Conservation (phyloP, 2,329 filamentous ascomycete species). For the Clonostachys chloroleuca region DNA sequence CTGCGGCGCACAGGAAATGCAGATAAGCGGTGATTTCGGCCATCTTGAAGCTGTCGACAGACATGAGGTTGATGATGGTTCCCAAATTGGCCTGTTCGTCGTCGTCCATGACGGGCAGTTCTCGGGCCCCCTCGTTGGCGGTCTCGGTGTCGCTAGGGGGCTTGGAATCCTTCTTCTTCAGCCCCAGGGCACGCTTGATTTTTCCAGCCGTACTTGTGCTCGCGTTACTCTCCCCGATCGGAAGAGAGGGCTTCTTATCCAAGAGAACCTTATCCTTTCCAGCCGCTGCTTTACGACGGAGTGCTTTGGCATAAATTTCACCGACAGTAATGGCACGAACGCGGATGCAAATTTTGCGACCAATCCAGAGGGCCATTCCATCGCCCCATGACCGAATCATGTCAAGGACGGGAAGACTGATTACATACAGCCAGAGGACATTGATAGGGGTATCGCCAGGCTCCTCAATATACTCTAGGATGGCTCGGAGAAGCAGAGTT, state of each 20-base stretch:
- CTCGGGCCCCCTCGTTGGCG: conserved; percentile 24
- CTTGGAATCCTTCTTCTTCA: conserved; percentile 54
- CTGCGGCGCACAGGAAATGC: conserved; percentile 90
- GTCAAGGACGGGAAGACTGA: conserved; percentile 80
- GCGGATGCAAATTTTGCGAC: conserved; percentile 89
- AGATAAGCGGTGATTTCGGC: conserved; percentile 91
- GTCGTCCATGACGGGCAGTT: conserved; percentile 32
- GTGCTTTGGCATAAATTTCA: conserved; percentile 93
- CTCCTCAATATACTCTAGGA: conserved; percentile 89
- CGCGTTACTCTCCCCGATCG: conserved; percentile 25
- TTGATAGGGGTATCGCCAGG: conserved; percentile 72
- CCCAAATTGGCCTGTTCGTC: conserved; percentile 76
- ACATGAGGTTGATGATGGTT: conserved; percentile 99
- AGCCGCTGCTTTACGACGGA: conserved; percentile 84
- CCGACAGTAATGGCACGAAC: conserved; percentile 93
- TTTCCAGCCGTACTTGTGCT: conserved; percentile 25
- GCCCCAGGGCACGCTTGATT: conserved; percentile 52
- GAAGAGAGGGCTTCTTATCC: conserved; percentile 32
- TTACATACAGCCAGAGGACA: conserved; percentile 94
- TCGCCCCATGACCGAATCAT: conserved; percentile 77
- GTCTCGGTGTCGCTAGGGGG: conserved; percentile 22
- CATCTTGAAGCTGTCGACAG: conserved; percentile 98
- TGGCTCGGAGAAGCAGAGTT: conserved; percentile 84
- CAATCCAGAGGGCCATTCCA: conserved; percentile 86
- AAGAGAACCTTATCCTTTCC: conserved; percentile 71